Conservation (phyloP, 352 stramenopile genomes). For the Globisporangium irregulare region DNA sequence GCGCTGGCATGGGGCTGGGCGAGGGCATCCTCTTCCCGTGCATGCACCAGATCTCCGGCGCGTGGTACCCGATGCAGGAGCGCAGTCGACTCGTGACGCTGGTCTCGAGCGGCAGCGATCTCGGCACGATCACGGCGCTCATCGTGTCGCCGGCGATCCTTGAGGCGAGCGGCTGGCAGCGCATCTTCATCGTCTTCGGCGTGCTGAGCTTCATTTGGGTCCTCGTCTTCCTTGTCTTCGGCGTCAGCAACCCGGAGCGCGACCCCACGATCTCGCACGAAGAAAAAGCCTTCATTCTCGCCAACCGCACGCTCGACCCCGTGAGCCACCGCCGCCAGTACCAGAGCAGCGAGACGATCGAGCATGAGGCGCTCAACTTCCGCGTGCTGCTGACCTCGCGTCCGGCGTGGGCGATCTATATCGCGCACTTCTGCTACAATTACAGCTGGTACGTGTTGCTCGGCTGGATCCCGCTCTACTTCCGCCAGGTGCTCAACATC, state of each 20-base stretch:
- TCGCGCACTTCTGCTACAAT: slow-evolving; percentile 85
- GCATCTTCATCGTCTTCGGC: slow-evolving; percentile 78
- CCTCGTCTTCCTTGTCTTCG: slow-evolving; percentile 49
- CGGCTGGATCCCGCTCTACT: slow-evolving; percentile 88
- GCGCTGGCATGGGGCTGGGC: slow-evolving; percentile 78
- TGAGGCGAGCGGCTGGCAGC: slow-evolving; percentile 54
- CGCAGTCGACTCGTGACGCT: slow-evolving; percentile 76
- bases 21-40: slow-evolving; percentile 87
- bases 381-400: slow-evolving; percentile 59
- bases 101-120: slow-evolving; percentile 74
- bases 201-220: slow-evolving; percentile 78
- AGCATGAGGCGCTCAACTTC: slow-evolving; percentile 63
- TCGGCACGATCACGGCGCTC: slow-evolving; percentile 79
- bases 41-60: slow-evolving; percentile 84
- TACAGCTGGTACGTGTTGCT: slow-evolving; percentile 88
- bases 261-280: slow-evolving; percentile 57
- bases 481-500: slow-evolving; percentile 73
- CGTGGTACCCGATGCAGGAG: slow-evolving; percentile 82
- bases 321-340: slow-evolving; percentile 38
- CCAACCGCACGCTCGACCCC: slow-evolving; percentile 52
- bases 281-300: slow-evolving; percentile 63
- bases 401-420: slow-evolving; percentile 80
- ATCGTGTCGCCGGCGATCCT: slow-evolving; percentile 74
- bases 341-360: slow-evolving; percentile 32
- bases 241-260: slow-evolving; percentile 60